Conservation (phyloP, 345 rosid species). For the Anacardium occidentale region DNA sequence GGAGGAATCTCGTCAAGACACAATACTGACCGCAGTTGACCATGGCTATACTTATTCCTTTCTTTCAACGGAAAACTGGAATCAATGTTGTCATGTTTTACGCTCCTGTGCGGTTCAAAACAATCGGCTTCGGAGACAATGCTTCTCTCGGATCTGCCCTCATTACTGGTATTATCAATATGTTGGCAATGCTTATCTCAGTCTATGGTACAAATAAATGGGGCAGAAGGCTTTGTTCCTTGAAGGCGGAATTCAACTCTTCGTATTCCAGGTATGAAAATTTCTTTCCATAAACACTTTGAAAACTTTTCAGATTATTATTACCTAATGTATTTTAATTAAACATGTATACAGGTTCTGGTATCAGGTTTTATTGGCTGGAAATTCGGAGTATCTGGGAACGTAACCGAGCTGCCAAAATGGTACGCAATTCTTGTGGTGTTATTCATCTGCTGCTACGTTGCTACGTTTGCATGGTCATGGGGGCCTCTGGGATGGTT, state of each 20-base stretch:
- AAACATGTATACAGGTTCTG: constrained; percentile 34
- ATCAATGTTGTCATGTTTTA: constrained; percentile 51
- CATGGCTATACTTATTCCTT: constrained; percentile 33
- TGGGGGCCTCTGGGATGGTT: constrained; percentile 75
- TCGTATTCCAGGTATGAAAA: constrained; percentile 29
- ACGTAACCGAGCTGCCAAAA: constrained; percentile 33
- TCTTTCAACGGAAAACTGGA: constrained; percentile 52
- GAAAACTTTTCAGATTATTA: too few relatives aligned
- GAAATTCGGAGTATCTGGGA: constrained; percentile 51
- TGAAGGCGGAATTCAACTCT: constrained; percentile 34
- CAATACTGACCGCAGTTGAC: constrained; percentile 39
- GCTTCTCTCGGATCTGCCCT: constrained; percentile 39
- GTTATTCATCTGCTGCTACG: constrained; percentile 41
- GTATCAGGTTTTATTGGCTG: constrained; percentile 40
- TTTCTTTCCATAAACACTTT: too few relatives aligned
- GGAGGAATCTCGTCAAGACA: constrained; percentile 23
- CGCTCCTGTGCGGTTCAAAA: constrained; percentile 49
- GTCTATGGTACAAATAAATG: constrained; percentile 28
- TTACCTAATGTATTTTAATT: too few relatives aligned
- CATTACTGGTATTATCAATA: constrained; percentile 36
- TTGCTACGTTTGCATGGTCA: constrained; percentile 60
- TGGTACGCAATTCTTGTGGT: constrained; percentile 37
- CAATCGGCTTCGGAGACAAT: constrained; percentile 45
- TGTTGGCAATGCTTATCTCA: constrained; percentile 33
- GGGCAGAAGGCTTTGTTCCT: constrained; percentile 38